Evolutionary conservation across 2,329 filamentous ascomycete species (phyloP).

Genomic region (Shiraia bambusicola): DNA sequence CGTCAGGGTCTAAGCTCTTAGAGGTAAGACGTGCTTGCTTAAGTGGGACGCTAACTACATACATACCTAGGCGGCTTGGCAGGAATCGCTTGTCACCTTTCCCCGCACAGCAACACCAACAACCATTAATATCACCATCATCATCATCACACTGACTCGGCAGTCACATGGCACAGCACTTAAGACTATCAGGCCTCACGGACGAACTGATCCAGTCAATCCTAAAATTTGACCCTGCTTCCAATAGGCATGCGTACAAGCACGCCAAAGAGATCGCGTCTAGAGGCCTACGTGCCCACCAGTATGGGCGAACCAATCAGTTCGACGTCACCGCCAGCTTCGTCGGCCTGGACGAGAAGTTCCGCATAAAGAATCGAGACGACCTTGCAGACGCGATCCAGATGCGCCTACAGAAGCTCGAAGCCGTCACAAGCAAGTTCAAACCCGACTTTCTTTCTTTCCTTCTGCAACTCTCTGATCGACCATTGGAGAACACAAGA

Average conservation of each 20-base stretch:
- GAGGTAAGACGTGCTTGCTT: constrained; percentile 6
- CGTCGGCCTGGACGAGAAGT: constrained; percentile 74
- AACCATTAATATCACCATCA: constrained; percentile 6
- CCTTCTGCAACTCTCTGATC: constrained; percentile 77
- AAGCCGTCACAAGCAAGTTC: constrained; percentile 60
- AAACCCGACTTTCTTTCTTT: constrained; percentile 78
- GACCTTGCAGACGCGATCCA: constrained; percentile 71
- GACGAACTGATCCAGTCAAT: constrained; percentile 71
- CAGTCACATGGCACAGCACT: constrained; percentile 67
- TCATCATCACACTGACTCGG: constrained; percentile 2
- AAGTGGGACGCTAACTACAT: constrained; percentile 14
- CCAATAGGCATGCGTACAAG: constrained; percentile 41
- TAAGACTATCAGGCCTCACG: constrained; percentile 63
- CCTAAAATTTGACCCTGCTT: constrained; percentile 50
- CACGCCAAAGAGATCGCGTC: constrained; percentile 44
- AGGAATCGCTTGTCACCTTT: constrained; percentile 7
- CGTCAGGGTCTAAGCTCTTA: constrained; percentile 4
- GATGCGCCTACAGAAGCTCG: constrained; percentile 61
- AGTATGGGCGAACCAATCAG: constrained; percentile 51
- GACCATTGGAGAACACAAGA: constrained; percentile 70
- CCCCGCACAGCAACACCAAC: constrained; percentile 5
- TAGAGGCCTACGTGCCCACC: constrained; percentile 43
- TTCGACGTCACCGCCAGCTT: constrained; percentile 49
- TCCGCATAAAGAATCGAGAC: constrained; percentile 77
- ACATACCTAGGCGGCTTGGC: constrained; percentile 1